Percentiles rank a stretch among this genome's conserved stretches.
Conservation (phyloP, 305 asterid species). For the Striga hermonthica region DNA sequence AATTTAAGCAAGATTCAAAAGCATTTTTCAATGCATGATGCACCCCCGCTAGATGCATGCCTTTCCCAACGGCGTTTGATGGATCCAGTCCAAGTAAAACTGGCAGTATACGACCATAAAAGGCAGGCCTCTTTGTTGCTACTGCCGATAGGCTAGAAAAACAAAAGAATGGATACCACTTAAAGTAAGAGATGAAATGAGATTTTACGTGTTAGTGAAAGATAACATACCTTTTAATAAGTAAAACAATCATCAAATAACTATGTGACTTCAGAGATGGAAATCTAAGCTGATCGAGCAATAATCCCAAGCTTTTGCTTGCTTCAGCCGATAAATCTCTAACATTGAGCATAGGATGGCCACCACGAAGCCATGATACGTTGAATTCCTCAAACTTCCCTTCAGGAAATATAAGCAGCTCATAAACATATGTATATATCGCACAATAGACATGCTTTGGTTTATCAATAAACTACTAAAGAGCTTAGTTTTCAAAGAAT, state of each 20-base stretch:
- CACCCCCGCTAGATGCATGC: conserved; percentile 66
- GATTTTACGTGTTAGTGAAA: conserved; percentile 4
- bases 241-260: conserved; percentile 71
- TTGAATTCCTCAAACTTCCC: conserved; percentile 68
- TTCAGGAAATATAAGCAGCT: conserved; percentile 36
- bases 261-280: conserved; percentile 76
- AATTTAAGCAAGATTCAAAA: conserved; percentile 80
- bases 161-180: conserved; percentile 28
- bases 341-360: conserved; percentile 80
- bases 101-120: conserved; percentile 94
- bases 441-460: neutral
- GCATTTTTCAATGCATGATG: conserved; percentile 81
- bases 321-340: conserved; percentile 93
- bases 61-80: conserved; percentile 59
- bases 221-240: conserved; percentile 63
- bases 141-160: conserved; percentile 73
- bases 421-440: conserved; percentile 9
- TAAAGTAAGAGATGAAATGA: conserved; percentile 27
- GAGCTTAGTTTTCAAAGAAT: conserved; percentile 6
- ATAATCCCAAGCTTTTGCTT: conserved; percentile 66
- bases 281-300: conserved; percentile 88
- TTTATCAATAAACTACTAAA: conserved; percentile 21
- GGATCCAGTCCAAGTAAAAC: conserved; percentile 83
- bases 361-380: conserved; percentile 94
- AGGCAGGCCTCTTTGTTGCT: conserved; percentile 93